Conservation (phyloP, 129 eudicot species). For the Tagetes erecta region DNA sequence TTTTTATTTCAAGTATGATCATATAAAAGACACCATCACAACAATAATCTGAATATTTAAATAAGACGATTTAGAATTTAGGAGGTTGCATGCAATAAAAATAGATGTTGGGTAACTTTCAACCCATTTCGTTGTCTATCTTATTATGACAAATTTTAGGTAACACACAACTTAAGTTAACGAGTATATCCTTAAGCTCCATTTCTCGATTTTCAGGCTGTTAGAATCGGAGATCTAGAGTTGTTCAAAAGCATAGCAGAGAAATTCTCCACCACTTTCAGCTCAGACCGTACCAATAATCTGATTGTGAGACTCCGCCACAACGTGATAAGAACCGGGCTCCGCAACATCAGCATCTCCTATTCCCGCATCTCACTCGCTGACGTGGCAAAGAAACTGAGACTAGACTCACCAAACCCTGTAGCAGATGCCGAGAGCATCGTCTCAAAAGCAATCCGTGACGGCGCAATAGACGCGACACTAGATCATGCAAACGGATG, state of each 20-base stretch:
- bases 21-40: background rate
- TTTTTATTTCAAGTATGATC: background rate
- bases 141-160: background rate
- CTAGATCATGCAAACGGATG: slow-evolving; percentile 88
- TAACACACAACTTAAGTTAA: background rate
- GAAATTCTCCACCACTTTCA: slow-evolving; percentile 76
- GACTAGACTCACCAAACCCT: slow-evolving; percentile 80
- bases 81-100: background rate
- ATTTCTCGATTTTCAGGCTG: slow-evolving; percentile 60
- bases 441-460: slow-evolving; percentile 91
- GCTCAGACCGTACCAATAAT: slow-evolving; percentile 76
- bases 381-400: slow-evolving; percentile 82
- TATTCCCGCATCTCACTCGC: slow-evolving; percentile 87
- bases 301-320: slow-evolving; percentile 89
- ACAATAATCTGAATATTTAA: background rate
- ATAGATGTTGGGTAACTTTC: background rate
- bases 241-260: slow-evolving; percentile 74
- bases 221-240: slow-evolving; percentile 89
- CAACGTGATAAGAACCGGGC: slow-evolving; percentile 93
- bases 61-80: background rate
- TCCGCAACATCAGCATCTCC: slow-evolving; percentile 94
- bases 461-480: slow-evolving; percentile 95
- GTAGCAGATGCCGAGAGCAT: slow-evolving; percentile 95
- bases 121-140: background rate
- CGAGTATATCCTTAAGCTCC: background rate